Evolutionary conservation across 2,329 filamentous ascomycete species (phyloP).

Genomic region (Stenocarpella maydis): DNA sequence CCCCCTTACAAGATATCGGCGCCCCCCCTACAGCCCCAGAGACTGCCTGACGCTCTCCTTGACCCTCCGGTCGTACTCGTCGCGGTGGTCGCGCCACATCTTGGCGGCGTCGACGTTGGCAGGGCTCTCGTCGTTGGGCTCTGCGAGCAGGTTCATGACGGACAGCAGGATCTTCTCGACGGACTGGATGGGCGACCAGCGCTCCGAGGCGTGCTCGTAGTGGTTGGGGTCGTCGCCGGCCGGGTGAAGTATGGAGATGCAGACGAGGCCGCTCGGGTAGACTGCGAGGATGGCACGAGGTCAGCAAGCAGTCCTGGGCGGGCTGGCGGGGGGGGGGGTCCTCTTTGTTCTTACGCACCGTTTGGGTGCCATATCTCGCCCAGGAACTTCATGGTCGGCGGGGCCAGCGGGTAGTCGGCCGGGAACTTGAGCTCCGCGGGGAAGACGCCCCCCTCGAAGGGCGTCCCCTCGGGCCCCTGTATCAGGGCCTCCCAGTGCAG

Average conservation of each 20-base stretch:
- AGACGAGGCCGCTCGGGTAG: slow-evolving; percentile 90
- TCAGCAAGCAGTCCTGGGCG: too few species aligned
- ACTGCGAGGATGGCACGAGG: slow-evolving; percentile 59
- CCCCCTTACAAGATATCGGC: too few species aligned
- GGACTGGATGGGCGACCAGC: slow-evolving; percentile 96
- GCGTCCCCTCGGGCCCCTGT: slow-evolving; percentile 92
- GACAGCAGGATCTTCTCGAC: slow-evolving; percentile 97
- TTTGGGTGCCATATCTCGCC: slow-evolving; percentile 97
- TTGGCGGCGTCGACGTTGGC: slow-evolving; percentile 96
- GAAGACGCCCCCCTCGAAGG: slow-evolving; percentile 95
- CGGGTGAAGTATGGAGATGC: slow-evolving; percentile 97
- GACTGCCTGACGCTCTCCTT: slow-evolving; percentile 81
- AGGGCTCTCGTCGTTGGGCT: slow-evolving; percentile 96
- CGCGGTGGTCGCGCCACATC: slow-evolving; percentile 88
- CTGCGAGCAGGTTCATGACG: slow-evolving; percentile 98
- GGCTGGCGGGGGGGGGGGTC: too few species aligned
- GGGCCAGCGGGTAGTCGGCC: slow-evolving; percentile 94
- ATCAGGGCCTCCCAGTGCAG: slow-evolving; percentile 97
- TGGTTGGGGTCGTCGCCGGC: slow-evolving; percentile 98
- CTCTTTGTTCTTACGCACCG: too few species aligned
- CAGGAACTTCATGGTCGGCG: slow-evolving; percentile 94
- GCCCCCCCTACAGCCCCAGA: slow-evolving; percentile 72
- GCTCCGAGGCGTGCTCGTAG: slow-evolving; percentile 94
- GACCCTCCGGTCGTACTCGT: slow-evolving; percentile 87
- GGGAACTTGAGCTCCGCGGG: slow-evolving; percentile 95